These are phyloP conservation scores for Striga hermonthica DNA, from an alignment of 305 asterid species.

Conservation along the genomic window DNA sequence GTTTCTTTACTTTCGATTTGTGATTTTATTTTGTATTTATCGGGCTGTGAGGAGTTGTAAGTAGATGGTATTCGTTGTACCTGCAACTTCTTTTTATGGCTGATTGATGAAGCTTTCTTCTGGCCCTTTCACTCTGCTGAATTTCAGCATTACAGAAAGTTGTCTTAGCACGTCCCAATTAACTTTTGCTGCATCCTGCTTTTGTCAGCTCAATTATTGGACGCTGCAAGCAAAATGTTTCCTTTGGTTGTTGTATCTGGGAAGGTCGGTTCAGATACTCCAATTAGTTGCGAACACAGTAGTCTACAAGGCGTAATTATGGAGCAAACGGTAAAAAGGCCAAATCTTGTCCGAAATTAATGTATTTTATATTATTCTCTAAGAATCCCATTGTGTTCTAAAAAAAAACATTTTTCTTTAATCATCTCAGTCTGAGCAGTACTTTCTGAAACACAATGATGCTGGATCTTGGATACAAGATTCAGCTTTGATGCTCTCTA, in stretches of 20 bases:
- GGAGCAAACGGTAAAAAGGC: conserved; percentile 81
- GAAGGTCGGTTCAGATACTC: conserved; percentile 89
- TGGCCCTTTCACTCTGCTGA: not conserved
- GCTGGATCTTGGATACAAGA: conserved; percentile 99
- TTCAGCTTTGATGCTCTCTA: conserved; percentile 95
- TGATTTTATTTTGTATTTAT: no score
- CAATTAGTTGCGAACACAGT: conserved; percentile 89
- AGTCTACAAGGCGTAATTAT: conserved; percentile 93
- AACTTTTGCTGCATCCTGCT: conserved; percentile 21
- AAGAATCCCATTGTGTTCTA: not conserved
- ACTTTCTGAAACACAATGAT: conserved; percentile 95
- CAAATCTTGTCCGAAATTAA: conserved; percentile 21
- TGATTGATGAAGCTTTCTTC: conserved; percentile 5
- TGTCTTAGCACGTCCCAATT: not conserved
- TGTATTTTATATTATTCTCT: not conserved
- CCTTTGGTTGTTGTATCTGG: conserved; percentile 94
- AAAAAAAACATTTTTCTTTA: conserved; percentile 13
- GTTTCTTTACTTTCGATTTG: no score
- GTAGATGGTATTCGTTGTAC: no score
- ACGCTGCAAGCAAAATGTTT: conserved; percentile 77
- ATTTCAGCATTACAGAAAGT: not conserved
- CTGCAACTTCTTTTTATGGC: not conserved
- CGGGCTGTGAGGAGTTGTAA: no score
- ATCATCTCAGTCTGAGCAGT: conserved; percentile 82
- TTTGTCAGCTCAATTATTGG: conserved; percentile 77